phyloP scores from a whole-genome alignment of 805 yeast genomes.

The Candida berthetii region DNA sequence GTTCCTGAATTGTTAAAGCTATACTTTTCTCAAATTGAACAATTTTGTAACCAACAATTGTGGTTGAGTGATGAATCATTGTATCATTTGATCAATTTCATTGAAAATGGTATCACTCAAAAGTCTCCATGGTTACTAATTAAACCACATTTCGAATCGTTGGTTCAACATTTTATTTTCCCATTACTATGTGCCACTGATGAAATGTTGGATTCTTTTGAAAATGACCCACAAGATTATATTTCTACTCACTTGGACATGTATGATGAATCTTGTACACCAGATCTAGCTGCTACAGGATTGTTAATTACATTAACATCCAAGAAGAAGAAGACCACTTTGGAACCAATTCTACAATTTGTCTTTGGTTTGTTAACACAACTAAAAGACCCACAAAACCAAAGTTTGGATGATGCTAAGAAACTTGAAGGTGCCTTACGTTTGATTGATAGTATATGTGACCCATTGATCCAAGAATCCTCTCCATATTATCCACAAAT shows the following conservation, averaged over 20 bases:
- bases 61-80: constrained; percentile 71
- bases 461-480: constrained; percentile 44
- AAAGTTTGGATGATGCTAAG: constrained; percentile 43
- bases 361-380: constrained; percentile 41
- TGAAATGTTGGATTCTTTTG: constrained; percentile 66
- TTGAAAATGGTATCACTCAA: constrained; percentile 53
- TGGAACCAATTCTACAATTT: constrained; percentile 57
- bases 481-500: constrained; percentile 58
- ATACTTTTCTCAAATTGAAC: constrained; percentile 59
- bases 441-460: constrained; percentile 68
- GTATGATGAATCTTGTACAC: constrained; percentile 54
- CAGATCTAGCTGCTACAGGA: constrained; percentile 76
- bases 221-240: constrained; percentile 85
- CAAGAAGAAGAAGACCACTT: constrained; percentile 54
- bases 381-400: constrained; percentile 24
- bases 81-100: constrained; percentile 57
- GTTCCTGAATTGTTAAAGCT: constrained; percentile 69
- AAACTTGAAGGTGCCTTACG: constrained; percentile 76
- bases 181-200: constrained; percentile 71
- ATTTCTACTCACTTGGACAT: constrained; percentile 66
- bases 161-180: constrained; percentile 67
- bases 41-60: constrained; percentile 58
- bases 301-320: constrained; percentile 67
- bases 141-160: constrained; percentile 55
- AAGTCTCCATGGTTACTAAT: constrained; percentile 62